Percentiles rank a stretch among this genome's conserved stretches.
Conservation (phyloP, 768 basidiomycete genomes). For the Suillus spraguei region DNA sequence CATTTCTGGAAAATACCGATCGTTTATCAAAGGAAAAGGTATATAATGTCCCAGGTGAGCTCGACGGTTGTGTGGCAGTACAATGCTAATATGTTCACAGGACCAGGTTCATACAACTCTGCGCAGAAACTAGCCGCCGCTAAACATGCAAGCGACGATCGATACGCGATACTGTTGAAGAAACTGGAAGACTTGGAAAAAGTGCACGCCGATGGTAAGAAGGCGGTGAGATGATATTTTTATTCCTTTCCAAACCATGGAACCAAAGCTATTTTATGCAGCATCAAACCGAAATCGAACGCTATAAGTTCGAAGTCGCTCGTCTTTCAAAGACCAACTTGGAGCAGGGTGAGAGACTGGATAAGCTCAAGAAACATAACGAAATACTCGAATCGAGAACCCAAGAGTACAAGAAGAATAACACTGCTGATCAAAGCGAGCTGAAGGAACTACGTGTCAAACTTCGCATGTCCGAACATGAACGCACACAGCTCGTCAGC, state of each 20-base stretch:
- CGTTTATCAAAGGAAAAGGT: constrained; percentile 50
- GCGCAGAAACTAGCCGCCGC: constrained; percentile 30
- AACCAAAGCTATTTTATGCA: constrained; percentile 25
- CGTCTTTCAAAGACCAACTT: constrained; percentile 46
- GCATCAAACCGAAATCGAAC: constrained; percentile 65
- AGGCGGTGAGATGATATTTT: constrained; percentile 45
- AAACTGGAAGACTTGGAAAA: constrained; percentile 67
- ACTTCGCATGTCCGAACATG: constrained; percentile 59
- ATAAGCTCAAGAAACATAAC: constrained; percentile 67
- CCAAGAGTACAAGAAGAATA: constrained; percentile 59
- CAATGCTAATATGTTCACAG: constrained; percentile 24
- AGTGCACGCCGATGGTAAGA: constrained; percentile 68
- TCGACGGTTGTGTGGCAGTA: not conserved
- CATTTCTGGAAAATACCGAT: constrained; percentile 59
- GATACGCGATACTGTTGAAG: constrained; percentile 56
- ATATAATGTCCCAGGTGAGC: constrained; percentile 45
- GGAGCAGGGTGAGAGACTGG: constrained; percentile 55
- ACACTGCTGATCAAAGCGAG: constrained; percentile 55
- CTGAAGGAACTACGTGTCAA: constrained; percentile 64
- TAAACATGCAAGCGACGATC: constrained; percentile 38
- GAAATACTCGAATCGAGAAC: constrained; percentile 58
- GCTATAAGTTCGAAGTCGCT: constrained; percentile 56
- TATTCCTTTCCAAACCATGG: not conserved
- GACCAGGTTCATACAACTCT: constrained; percentile 35
- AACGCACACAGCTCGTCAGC: constrained; percentile 49